Evolutionary conservation across 2,329 filamentous ascomycete genomes (phyloP), one percentile per base, ranked within the genome.

Genomic region (Ambrosiella cleistominuta): DNA sequence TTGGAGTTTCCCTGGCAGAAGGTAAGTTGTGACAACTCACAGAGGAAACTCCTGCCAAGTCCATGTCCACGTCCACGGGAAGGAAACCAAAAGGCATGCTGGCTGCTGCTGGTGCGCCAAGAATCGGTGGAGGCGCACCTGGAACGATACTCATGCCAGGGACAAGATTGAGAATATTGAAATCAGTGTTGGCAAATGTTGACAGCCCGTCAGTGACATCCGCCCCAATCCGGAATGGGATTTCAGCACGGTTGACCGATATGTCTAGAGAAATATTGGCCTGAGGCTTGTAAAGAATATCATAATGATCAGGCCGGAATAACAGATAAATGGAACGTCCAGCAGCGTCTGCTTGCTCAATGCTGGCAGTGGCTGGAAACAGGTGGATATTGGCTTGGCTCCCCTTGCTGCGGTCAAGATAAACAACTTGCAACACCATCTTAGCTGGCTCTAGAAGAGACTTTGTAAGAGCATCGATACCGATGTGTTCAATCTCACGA

Each of bases 401-500:
- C 15, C 89, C 90, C 51, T 81, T 75, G 65, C 86, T 95, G 64
- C 88, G 82, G 67, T 97, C 93, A 7, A 98, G 80, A 67, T 97
- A 96, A 57, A 88, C 82, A 62, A 97, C 86, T 66, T 96, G 88
- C 17, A 97, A 79, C 3, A 83, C 81, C 62, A 96, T 81, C 13
- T 82, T 82, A 54, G 83, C 83, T 7, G 85, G 86, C 66, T 87
- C 84, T 62, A 97, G 79, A 2, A 97, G 76, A 35, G 88, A 79
- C 62, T 91, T 83, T 62, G 85, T 80, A 54, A 97, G 74, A 1
- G 88, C 80, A 61, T 81, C 81, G 62, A 97, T 76, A 49, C 88
- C 87, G n/a, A 95, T 73, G 65, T 96, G 83, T 64, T 98, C 93
- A 62, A 97, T 95, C 71, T 97, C 91, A 55, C 82, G 81, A 63